Conservation (phyloP, 768 basidiomycete species). For the Boletus rufocinnamomeus region DNA sequence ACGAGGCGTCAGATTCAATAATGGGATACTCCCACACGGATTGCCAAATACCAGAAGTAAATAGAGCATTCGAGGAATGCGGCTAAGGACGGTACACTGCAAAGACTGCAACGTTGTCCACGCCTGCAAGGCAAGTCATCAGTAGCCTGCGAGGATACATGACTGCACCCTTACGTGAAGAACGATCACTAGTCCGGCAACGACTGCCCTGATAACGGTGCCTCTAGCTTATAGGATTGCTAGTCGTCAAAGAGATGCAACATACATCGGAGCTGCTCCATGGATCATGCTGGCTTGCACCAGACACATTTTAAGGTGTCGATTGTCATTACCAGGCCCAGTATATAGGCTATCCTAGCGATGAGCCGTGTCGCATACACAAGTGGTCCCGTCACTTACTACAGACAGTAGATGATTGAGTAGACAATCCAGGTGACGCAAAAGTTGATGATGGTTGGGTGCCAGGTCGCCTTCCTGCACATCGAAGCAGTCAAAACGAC, state of each 20-base stretch:
- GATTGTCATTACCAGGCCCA: conserved; percentile 26
- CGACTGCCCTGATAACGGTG: conserved; percentile 38
- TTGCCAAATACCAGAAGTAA: conserved; percentile 25
- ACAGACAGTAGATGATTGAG: conserved; percentile 51
- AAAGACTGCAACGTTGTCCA: conserved; percentile 39
- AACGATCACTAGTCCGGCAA: conserved; percentile 44
- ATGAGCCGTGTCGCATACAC: conserved; percentile 11
- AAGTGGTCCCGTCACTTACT: conserved; percentile 40
- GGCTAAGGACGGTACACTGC: conserved; percentile 17
- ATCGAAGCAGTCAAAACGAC: conserved; percentile 48
- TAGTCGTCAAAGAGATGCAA: conserved; percentile 8
- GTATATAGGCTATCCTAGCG: conserved; percentile 35
- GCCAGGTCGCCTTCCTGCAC: conserved; percentile 45
- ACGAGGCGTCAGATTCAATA: conserved; percentile 15
- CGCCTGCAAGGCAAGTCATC: conserved; percentile 30
- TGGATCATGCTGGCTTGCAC: conserved; percentile 55
- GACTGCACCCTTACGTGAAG: conserved; percentile 36
- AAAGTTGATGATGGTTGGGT: conserved; percentile 57
- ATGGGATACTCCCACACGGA: neutral
- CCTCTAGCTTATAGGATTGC: neutral
- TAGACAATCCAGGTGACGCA: conserved; percentile 58
- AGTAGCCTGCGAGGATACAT: neutral
- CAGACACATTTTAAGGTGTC: conserved; percentile 42
- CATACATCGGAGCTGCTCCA: conserved; percentile 56
- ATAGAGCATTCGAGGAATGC: conserved; percentile 29